These are phyloP conservation scores for Rehmannia glutinosa DNA, from an alignment of 257 asterid genomes.

Conservation along the genomic window DNA sequence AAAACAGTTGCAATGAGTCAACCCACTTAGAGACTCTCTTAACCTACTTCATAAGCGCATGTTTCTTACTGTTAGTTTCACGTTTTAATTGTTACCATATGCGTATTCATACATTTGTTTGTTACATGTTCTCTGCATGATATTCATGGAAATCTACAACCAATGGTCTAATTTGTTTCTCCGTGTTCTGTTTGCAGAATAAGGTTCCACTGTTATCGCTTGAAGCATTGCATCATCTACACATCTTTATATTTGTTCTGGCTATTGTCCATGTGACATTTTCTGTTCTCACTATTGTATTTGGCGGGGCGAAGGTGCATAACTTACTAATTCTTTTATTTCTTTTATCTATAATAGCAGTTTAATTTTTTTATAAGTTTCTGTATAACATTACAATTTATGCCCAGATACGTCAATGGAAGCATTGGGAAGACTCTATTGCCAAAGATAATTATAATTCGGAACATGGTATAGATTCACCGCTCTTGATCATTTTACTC, in stretches of 20 bases:
- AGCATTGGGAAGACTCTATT: conserved; percentile 85
- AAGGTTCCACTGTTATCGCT: conserved; percentile 71
- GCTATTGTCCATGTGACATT: conserved; percentile 83
- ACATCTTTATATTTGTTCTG: conserved; percentile 78
- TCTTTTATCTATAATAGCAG: neutral
- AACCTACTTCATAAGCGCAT: neutral
- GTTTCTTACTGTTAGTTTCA: neutral
- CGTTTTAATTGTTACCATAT: too few relatives aligned
- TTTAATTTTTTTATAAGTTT: neutral
- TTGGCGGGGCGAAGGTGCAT: conserved; percentile 71
- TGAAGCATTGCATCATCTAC: conserved; percentile 77
- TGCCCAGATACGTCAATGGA: conserved; percentile 89
- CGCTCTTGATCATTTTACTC: neutral
- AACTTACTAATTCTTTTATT: neutral
- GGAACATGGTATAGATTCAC: conserved; percentile 38
- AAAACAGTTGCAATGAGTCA: neutral
- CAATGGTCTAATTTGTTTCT: neutral
- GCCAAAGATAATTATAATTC: conserved; percentile 52
- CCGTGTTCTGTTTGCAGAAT: conserved; percentile 31
- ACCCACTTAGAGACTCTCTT: neutral
- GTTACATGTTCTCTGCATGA: neutral
- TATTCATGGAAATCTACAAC: conserved; percentile 1
- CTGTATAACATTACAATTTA: neutral
- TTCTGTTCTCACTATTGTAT: conserved; percentile 67
- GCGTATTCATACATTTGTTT: neutral